These are phyloP conservation scores for Microsporum canis DNA, from an alignment of 2,329 filamentous ascomycete species.

Conservation along the genomic window DNA sequence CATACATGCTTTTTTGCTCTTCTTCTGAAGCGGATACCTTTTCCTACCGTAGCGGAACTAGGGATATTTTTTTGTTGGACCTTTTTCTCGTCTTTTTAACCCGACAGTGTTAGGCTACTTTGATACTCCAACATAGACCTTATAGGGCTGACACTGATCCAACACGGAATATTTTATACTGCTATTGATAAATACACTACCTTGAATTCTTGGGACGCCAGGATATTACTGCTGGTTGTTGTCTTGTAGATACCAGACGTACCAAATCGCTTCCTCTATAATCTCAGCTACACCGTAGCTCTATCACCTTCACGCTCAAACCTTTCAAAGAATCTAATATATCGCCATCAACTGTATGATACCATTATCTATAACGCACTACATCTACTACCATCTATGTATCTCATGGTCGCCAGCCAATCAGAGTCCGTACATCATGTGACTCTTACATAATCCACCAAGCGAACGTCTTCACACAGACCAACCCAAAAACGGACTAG, in stretches of 20 bases:
- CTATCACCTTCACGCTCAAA: too few relatives aligned
- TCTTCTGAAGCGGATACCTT: not conserved
- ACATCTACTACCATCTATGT: not conserved
- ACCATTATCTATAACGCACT: too few relatives aligned
- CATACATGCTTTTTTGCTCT: not conserved
- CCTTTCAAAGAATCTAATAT: too few relatives aligned
- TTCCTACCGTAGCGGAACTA: not conserved
- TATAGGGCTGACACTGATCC: not conserved
- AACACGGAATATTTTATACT: not conserved
- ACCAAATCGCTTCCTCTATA: too few relatives aligned
- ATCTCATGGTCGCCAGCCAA: not conserved
- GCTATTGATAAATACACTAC: not conserved
- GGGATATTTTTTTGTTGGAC: not conserved
- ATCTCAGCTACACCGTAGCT: too few relatives aligned
- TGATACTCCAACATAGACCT: not conserved
- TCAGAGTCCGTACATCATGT: not conserved
- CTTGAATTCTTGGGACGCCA: not conserved
- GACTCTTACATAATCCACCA: not conserved
- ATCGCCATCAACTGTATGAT: too few relatives aligned
- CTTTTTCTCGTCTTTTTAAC: not conserved
- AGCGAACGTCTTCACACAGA: not conserved
- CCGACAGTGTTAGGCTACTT: not conserved
- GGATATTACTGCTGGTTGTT: too few relatives aligned
- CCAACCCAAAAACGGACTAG: constrained; percentile 11
- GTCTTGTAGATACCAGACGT: too few relatives aligned